Evolutionary conservation across 345 rosid genomes (phyloP).

Genomic region (Odontarrhena argentea): DNA sequence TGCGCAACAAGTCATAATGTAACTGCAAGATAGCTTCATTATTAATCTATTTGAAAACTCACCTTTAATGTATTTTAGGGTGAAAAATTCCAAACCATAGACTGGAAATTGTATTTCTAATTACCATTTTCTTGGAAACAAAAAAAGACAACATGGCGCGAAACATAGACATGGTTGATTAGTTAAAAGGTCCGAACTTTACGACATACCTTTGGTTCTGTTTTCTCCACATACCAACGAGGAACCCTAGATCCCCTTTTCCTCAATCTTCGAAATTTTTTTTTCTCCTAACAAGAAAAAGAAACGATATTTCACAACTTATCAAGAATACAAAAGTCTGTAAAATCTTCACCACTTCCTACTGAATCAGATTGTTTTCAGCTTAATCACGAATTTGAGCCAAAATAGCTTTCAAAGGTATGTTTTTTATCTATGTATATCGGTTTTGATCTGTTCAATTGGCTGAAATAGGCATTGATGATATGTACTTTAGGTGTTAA

Average conservation of each 20-base stretch:
- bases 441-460: background rate
- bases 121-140: background rate
- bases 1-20: too few relatives aligned
- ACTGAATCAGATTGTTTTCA: slow-evolving; percentile 10
- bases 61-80: too few relatives aligned
- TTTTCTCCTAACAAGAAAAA: background rate
- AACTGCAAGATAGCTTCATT: too few relatives aligned
- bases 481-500: slow-evolving; percentile 40
- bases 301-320: slow-evolving; percentile 10
- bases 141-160: slow-evolving; percentile 46
- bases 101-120: too few relatives aligned
- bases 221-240: slow-evolving; percentile 9
- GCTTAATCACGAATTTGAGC: background rate
- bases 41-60: too few relatives aligned
- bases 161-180: slow-evolving; percentile 45
- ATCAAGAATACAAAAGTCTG: background rate
- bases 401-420: slow-evolving; percentile 17
- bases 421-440: background rate
- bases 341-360: background rate
- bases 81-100: too few relatives aligned
- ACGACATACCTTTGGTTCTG: slow-evolving; percentile 46
- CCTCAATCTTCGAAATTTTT: background rate
- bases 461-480: slow-evolving; percentile 1
- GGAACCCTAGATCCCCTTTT: slow-evolving; percentile 40
- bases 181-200: slow-evolving; percentile 43